phyloP scores from a whole-genome alignment of 495 filamentous ascomycete genomes.

The Penicillium nucicola region DNA sequence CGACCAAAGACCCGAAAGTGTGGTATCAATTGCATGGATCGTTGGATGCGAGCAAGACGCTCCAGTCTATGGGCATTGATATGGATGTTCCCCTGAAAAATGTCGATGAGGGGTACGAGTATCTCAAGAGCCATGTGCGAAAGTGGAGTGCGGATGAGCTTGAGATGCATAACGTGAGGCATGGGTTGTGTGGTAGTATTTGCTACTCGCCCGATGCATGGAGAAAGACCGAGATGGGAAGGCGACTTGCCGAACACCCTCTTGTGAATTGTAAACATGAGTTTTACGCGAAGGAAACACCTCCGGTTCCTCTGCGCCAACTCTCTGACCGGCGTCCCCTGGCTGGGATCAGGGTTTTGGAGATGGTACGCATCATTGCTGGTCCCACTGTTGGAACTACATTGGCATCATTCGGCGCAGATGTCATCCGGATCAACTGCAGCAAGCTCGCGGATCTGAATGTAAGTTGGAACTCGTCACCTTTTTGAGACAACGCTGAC shows the following conservation, averaged over 20 bases:
- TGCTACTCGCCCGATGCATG: conserved; percentile 29
- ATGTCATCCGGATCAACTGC: conserved; percentile 60
- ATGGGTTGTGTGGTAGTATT: conserved; percentile 33
- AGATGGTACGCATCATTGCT: conserved; percentile 60
- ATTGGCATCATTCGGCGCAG: conserved; percentile 57
- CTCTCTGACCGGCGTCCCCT: conserved; percentile 37
- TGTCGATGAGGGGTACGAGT: conserved; percentile 13
- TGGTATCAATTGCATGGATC: conserved; percentile 37
- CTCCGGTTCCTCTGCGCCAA: conserved; percentile 7
- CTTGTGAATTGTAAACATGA: conserved; percentile 20
- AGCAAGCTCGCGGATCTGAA: conserved; percentile 48
- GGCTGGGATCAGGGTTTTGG: conserved; percentile 57
- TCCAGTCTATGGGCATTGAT: conserved; percentile 25
- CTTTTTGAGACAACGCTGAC: neutral
- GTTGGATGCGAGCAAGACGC: conserved; percentile 18
- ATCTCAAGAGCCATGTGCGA: conserved; percentile 22
- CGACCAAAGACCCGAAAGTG: conserved; percentile 20
- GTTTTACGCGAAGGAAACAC: conserved; percentile 21
- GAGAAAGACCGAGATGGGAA: conserved; percentile 31
- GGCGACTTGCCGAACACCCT: conserved; percentile 18
- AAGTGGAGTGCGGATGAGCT: conserved; percentile 31
- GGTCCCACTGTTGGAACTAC: conserved; percentile 51
- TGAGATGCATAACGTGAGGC: conserved; percentile 29
- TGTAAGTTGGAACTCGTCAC: conserved; percentile 9
- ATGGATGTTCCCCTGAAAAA: conserved; percentile 10